phyloP scores from a whole-genome alignment of 2,329 filamentous ascomycete genomes.

The Pseudocercospora fuligena region DNA sequence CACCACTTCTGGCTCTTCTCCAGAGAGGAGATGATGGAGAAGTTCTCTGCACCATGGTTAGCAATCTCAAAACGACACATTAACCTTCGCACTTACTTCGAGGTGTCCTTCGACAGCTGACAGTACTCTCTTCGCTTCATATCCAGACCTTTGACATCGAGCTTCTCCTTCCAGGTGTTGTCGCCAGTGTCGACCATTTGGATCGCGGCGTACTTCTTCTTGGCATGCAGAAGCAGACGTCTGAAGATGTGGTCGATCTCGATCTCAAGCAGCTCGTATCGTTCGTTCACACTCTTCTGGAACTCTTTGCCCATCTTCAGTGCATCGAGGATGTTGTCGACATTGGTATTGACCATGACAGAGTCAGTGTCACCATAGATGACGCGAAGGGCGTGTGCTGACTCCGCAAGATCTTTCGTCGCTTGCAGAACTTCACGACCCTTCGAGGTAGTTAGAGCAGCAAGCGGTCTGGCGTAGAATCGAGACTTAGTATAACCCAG shows the following conservation, averaged over 20 bases:
- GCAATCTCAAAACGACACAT: neutral
- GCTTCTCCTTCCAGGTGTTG: constrained; percentile 88
- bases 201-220: constrained; percentile 99
- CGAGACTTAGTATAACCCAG: constrained; percentile 95
- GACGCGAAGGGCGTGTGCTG: constrained; percentile 79
- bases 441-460: constrained; percentile 95
- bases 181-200: constrained; percentile 83
- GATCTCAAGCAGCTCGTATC: constrained; percentile 90
- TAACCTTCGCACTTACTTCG: constrained; percentile 55
- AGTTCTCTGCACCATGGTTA: constrained; percentile 61
- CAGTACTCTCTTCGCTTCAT: constrained; percentile 99
- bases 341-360: constrained; percentile 99
- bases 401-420: constrained; percentile 94
- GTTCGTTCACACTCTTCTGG: constrained; percentile 91
- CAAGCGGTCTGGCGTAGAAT: constrained; percentile 93
- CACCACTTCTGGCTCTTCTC: constrained; percentile 86
- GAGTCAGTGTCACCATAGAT: constrained; percentile 99
- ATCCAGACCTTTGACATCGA: constrained; percentile 97
- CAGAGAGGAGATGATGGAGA: constrained; percentile 92
- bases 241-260: constrained; percentile 98
- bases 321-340: constrained; percentile 88
- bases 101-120: constrained; percentile 91
- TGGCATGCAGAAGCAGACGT: constrained; percentile 88
- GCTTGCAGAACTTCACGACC: constrained; percentile 95
- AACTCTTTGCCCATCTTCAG: constrained; percentile 92